Percentiles rank a stretch among this genome's conserved stretches.
Conservation (phyloP, 805 yeast species). For the Lachancea sp. region DNA sequence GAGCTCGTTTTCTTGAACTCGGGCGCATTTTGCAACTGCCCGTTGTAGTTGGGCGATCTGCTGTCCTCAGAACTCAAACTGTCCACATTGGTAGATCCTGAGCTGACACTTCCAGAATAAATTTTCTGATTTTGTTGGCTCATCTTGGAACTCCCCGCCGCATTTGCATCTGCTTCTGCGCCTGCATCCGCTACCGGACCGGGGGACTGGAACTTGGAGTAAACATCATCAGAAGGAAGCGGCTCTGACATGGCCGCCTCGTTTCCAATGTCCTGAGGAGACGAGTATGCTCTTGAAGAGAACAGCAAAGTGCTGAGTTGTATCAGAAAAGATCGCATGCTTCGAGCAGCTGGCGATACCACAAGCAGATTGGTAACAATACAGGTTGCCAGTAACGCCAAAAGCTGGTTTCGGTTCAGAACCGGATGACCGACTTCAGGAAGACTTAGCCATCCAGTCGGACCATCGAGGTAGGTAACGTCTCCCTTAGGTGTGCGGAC, state of each 20-base stretch:
- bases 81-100: background rate
- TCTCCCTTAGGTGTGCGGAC: background rate
- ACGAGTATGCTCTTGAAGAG: background rate
- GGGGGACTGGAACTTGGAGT: constrained; percentile 1
- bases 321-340: constrained; percentile 3
- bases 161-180: background rate
- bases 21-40: background rate
- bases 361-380: constrained; percentile 1
- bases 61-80: background rate
- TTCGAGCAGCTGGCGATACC: constrained; percentile 4
- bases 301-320: background rate
- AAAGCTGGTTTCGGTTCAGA: background rate
- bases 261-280: background rate
- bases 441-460: constrained; percentile 6
- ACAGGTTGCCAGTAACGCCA: background rate
- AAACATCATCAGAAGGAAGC: background rate
- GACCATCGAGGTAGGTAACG: background rate
- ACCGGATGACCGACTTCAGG: background rate
- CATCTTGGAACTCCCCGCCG: no score
- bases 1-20: background rate
- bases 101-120: background rate
- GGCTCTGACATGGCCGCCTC: no score
- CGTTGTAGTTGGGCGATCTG: background rate
- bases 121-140: no score
- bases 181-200: constrained; percentile 4